Base-by-base conservation (phyloP, 345 rosid genomes). In the thale cress (Arabidopsis thaliana) region DNA sequence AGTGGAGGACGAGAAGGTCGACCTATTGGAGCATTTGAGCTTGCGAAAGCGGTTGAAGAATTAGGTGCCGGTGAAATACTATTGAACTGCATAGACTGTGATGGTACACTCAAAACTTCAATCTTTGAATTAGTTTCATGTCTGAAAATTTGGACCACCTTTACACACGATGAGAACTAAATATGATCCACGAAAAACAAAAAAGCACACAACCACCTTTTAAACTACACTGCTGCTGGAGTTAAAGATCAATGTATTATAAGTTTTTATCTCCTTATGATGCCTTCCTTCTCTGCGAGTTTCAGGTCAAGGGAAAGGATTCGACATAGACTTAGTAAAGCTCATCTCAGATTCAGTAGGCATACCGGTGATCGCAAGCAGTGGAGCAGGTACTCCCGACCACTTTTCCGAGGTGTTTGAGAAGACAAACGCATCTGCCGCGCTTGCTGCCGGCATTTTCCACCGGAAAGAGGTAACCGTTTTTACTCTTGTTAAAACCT, bases 401-500 rank as follows among this genome's bases (percentile, higher is more conserved):
- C 98, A 93, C 80, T 95, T 95, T 86, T 81, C 93, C 0, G 96
- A 90, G 82, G 98, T 89, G 25, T 96, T 91, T 75, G 74, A 22
- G 44, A 82, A 82, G 80, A 87, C 98, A 67, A 89, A 88, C 71
- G 97, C 98, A 67, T 93, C 98, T 5, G 99, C 97, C 0, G 97
- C 95, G 9, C 97, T 96, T 59, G 99, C 99, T 68, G 99, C 99
- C 0, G 97, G 97, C 67, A 96, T 96, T 82, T 96, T 96, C 86
- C 99, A 96, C 48, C 81, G 98, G 59, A 88, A 96, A 77, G 99
- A 93, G 94, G 97, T 93, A 83, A 67, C 38, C 5, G 28, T 37
- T 46, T 14, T 10, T 8, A 34, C 59, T 56, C 44, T 63, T 25
- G 24, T 61, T 10, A 14, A 62, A 60, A 37, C 60, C 64, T 14